Evolutionary conservation across 2,329 filamentous ascomycete species (phyloP).

Genomic region (Lecanicillium sp.): DNA sequence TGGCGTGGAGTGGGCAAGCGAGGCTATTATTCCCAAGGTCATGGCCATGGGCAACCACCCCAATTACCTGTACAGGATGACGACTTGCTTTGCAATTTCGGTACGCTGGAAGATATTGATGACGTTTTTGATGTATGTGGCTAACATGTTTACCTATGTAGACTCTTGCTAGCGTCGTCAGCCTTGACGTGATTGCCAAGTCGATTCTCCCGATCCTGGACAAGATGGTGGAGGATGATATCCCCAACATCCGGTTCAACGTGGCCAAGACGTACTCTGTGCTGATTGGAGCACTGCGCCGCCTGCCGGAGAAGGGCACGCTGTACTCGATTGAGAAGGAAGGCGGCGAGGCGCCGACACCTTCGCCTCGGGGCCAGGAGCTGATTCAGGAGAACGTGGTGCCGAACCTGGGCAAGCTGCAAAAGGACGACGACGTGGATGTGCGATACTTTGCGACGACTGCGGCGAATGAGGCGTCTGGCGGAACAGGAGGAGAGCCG

Average conservation of each 20-base stretch:
- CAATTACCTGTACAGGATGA: conserved; percentile 99
- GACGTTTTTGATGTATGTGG: neutral
- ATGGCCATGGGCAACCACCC: conserved; percentile 97
- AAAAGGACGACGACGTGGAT: conserved; percentile 96
- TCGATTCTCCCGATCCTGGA: conserved; percentile 95
- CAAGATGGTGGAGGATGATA: conserved; percentile 86
- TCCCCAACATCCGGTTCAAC: conserved; percentile 99
- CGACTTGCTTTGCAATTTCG: conserved; percentile 97
- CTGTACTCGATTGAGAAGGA: conserved; percentile 79
- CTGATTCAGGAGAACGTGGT: conserved; percentile 81
- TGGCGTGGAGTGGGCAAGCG: conserved; percentile 93
- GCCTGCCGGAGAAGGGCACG: conserved; percentile 82
- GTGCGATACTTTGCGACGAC: conserved; percentile 96
- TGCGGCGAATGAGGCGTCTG: conserved; percentile 56
- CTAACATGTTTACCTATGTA: conserved; percentile 37
- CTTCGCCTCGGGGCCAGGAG: conserved; percentile 66
- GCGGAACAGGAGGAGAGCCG: conserved; percentile 43
- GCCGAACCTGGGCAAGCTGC: conserved; percentile 87
- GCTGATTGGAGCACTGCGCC: conserved; percentile 84
- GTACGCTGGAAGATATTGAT: conserved; percentile 46
- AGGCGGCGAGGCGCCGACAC: conserved; percentile 46
- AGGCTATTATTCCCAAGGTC: conserved; percentile 96
- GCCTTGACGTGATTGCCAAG: conserved; percentile 83
- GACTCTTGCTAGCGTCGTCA: conserved; percentile 91
- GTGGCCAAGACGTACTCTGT: conserved; percentile 95